Conservation (phyloP, 2,329 filamentous ascomycete species). For the Fusarium sp. region DNA sequence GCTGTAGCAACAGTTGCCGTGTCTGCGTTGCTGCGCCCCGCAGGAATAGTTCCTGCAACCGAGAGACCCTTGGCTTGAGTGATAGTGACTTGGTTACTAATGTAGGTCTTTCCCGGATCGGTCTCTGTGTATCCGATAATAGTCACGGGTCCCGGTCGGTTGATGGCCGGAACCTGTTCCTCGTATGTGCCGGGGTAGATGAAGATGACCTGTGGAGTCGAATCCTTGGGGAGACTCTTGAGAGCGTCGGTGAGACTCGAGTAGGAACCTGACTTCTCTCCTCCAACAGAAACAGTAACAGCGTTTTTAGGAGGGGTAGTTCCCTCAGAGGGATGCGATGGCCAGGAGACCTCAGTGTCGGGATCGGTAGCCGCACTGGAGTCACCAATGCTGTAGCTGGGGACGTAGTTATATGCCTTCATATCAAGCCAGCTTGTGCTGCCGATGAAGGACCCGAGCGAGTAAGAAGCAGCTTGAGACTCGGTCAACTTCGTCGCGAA, state of each 20-base stretch:
- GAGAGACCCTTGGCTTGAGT: conserved; percentile 31
- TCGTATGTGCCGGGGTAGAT: conserved; percentile 58
- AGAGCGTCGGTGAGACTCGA: conserved; percentile 46
- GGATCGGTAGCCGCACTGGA: conserved; percentile 19
- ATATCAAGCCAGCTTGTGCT: conserved; percentile 41
- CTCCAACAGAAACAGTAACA: conserved; percentile 53
- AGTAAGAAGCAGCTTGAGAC: conserved; percentile 30
- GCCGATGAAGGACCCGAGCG: conserved; percentile 31
- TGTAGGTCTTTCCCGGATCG: conserved; percentile 54
- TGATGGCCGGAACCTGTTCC: conserved; percentile 52
- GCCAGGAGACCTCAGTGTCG: conserved; percentile 17
- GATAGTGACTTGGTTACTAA: conserved; percentile 67
- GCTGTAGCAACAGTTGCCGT: conserved; percentile 42
- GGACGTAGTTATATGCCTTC: conserved; percentile 36
- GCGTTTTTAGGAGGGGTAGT: conserved; percentile 54
- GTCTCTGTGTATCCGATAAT: conserved; percentile 59
- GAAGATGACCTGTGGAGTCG: conserved; percentile 55
- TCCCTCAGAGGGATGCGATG: conserved; percentile 52
- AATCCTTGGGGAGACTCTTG: conserved; percentile 46
- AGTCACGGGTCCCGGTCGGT: conserved; percentile 54
- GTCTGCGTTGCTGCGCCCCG: conserved; percentile 38
- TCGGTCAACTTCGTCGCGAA: conserved; percentile 39
- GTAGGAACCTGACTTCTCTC: conserved; percentile 40
- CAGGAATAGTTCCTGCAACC: conserved; percentile 39
- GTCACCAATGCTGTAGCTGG: conserved; percentile 33